Percentiles rank a stretch among this genome's conserved stretches.
phyloP scores from a whole-genome alignment of 805 yeast genomes.

The Metschnikowia baotianmanensis region DNA sequence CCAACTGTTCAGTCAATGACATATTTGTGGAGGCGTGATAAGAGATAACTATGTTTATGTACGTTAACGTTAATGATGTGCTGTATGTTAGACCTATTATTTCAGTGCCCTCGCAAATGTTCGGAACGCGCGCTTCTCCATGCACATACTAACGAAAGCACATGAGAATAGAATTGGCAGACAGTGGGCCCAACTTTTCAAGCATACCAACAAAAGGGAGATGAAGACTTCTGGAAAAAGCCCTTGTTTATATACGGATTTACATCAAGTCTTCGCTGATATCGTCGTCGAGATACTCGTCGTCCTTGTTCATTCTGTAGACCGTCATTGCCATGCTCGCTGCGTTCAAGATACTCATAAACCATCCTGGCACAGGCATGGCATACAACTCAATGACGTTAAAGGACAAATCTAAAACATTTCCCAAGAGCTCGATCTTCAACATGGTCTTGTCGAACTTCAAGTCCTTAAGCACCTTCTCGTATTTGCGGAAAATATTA shows the following conservation, averaged over 20 bases:
- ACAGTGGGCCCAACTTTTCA: no score
- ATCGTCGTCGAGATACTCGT: constrained; percentile 44
- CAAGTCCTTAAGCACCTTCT: constrained; percentile 40
- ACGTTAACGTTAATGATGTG: no score
- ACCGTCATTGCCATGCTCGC: constrained; percentile 47
- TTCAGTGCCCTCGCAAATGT: not conserved
- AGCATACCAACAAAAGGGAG: no score
- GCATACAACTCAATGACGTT: constrained; percentile 39
- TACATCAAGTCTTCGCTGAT: constrained; percentile 40
- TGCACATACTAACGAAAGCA: no score
- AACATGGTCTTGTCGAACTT: constrained; percentile 43
- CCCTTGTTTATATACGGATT: no score
- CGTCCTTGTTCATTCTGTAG: constrained; percentile 49
- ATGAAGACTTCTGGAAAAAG: no score
- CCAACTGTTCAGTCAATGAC: constrained; percentile 5
- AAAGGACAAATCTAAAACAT: constrained; percentile 39
- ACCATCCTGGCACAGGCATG: constrained; percentile 39
- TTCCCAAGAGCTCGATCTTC: constrained; percentile 39
- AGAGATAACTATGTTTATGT: not conserved
- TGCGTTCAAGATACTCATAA: constrained; percentile 39
- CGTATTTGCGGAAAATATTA: constrained; percentile 32
- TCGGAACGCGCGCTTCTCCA: not conserved
- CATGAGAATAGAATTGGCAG: no score
- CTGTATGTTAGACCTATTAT: no score
- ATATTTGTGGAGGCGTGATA: constrained; percentile 4